These are phyloP conservation scores for Cajanus cajan DNA, from an alignment of 306 rosid genomes.

Conservation along the genomic window DNA sequence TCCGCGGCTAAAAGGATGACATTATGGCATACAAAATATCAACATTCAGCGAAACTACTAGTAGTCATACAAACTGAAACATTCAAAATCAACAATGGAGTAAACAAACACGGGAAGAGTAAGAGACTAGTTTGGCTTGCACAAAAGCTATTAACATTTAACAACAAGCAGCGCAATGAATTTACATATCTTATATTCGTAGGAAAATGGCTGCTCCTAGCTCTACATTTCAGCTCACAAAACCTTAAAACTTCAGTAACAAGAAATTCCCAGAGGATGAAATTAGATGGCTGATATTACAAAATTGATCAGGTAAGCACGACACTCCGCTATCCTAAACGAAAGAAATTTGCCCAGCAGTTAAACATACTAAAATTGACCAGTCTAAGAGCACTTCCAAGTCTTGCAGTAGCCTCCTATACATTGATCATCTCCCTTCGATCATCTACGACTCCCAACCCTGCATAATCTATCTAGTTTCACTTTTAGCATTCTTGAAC, in stretches of 20 bases:
- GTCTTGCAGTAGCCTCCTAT: slow-evolving; percentile 36
- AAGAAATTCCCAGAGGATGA: slow-evolving; percentile 39
- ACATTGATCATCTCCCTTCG: slow-evolving; percentile 12
- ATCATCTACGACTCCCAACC: slow-evolving; percentile 28
- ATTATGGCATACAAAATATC: background rate
- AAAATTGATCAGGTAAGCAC: slow-evolving; percentile 69
- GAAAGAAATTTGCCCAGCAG: slow-evolving; percentile 44
- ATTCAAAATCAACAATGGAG: background rate
- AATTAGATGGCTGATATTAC: slow-evolving; percentile 55
- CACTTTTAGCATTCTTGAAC: slow-evolving; percentile 56
- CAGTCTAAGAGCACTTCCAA: slow-evolving; percentile 37
- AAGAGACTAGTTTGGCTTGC: slow-evolving; percentile 32
- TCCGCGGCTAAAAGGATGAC: background rate
- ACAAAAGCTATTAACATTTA: slow-evolving; percentile 41
- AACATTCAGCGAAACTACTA: background rate
- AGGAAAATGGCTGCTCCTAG: slow-evolving; percentile 42
- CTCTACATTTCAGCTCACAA: slow-evolving; percentile 40
- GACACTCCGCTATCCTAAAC: slow-evolving; percentile 45
- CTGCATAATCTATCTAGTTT: slow-evolving; percentile 31
- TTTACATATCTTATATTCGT: slow-evolving; percentile 36
- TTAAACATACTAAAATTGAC: slow-evolving; percentile 49
- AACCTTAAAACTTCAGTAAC: slow-evolving; percentile 32
- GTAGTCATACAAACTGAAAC: background rate
- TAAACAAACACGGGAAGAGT: background rate
- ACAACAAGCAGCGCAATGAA: slow-evolving; percentile 36